Evolutionary conservation across 495 filamentous ascomycete species (phyloP).

Genomic region (Lichenothelia convexa): DNA sequence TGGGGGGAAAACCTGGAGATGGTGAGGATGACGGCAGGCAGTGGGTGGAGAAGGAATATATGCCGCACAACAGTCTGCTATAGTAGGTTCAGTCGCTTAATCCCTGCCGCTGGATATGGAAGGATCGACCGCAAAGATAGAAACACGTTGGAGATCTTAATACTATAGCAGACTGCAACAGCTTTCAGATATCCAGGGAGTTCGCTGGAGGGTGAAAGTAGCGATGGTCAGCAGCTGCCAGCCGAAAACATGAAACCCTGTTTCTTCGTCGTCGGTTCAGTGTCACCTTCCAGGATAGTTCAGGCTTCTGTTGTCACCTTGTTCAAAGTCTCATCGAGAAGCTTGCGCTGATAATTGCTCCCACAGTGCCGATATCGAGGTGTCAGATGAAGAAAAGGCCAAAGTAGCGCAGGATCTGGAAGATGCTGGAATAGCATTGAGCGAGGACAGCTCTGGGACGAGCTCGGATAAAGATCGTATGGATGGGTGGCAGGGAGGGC

Average conservation of each 20-base stretch:
- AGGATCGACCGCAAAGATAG: no score
- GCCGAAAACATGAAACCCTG: no score
- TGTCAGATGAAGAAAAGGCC: conserved; percentile 4
- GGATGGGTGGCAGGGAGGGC: conserved; percentile 13
- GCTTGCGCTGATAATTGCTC: not conserved
- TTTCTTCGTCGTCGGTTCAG: no score
- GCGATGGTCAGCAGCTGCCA: no score
- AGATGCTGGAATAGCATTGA: conserved; percentile 8
- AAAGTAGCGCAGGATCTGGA: conserved; percentile 8
- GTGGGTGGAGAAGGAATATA: conserved; percentile 16
- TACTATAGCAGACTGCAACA: no score
- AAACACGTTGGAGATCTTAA: no score
- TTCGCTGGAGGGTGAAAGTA: no score
- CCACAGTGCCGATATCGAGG: conserved; percentile 6
- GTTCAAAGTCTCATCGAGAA: not conserved
- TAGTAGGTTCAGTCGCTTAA: conserved; percentile 18
- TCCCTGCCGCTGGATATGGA: no score
- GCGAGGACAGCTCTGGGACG: not conserved
- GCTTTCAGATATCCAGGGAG: no score
- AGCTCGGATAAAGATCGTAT: conserved; percentile 7
- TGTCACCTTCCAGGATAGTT: no score
- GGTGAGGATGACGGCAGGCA: conserved; percentile 6
- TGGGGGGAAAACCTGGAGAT: conserved; percentile 7
- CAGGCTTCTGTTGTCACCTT: no score
- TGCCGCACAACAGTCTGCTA: conserved; percentile 18